These are phyloP conservation scores for Dichomitus squalens DNA, from an alignment of 1,284 basidiomycete species.

Conservation along the genomic window DNA sequence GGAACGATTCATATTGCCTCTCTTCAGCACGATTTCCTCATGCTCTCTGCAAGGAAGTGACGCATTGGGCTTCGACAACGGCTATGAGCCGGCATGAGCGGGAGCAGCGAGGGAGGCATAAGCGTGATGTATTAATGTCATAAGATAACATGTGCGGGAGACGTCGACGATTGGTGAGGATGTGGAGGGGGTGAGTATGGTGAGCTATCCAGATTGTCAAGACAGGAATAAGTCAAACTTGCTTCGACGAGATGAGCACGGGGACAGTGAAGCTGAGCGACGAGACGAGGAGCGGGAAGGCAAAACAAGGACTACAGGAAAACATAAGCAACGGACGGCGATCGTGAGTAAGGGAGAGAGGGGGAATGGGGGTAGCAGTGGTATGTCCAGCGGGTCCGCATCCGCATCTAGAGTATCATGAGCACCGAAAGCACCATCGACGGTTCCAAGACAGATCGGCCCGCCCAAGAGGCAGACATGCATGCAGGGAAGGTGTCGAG, in stretches of 20 bases:
- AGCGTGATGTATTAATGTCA: constrained; percentile 35
- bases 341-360: constrained; percentile 7
- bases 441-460: not conserved
- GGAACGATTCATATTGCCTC: too few relatives aligned
- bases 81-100: not conserved
- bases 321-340: constrained; percentile 20
- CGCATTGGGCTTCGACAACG: too few relatives aligned
- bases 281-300: constrained; percentile 28
- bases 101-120: constrained; percentile 9
- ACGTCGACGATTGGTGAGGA: constrained; percentile 21
- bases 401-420: not conserved
- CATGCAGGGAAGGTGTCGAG: not conserved
- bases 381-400: constrained; percentile 1
- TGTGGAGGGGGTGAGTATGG: constrained; percentile 17
- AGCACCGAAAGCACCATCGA: not conserved
- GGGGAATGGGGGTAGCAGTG: not conserved
- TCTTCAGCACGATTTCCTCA: not conserved
- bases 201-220: constrained; percentile 39
- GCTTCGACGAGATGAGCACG: constrained; percentile 32
- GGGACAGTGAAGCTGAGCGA: constrained; percentile 26
- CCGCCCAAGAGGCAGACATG: not conserved
- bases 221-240: constrained; percentile 40
- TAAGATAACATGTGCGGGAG: constrained; percentile 37
- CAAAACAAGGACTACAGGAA: constrained; percentile 31
- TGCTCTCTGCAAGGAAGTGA: not conserved